Evolutionary conservation across 2,329 filamentous ascomycete species (phyloP).

Genomic region (Teratosphaeria destructans): DNA sequence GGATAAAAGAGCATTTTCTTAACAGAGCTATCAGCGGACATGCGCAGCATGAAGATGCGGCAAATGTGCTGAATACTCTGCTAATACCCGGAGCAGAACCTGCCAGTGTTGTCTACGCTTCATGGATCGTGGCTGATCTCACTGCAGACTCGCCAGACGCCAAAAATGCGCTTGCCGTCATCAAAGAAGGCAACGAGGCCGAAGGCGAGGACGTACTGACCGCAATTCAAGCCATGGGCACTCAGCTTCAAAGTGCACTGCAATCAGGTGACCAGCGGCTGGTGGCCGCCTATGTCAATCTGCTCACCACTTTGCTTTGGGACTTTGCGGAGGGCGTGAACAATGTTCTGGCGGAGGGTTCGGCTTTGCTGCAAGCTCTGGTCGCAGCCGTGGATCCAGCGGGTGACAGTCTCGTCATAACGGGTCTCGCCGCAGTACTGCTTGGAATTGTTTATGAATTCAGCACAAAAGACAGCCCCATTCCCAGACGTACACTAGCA

Average conservation of each 20-base stretch:
- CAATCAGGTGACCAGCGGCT: conserved; percentile 63
- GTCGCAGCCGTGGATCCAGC: conserved; percentile 41
- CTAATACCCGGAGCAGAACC: conserved; percentile 65
- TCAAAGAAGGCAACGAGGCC: conserved; percentile 80
- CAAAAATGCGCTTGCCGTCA: conserved; percentile 67
- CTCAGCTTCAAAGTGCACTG: conserved; percentile 73
- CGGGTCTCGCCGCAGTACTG: conserved; percentile 70
- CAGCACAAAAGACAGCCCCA: conserved; percentile 90
- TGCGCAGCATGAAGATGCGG: conserved; percentile 66
- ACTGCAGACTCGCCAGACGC: conserved; percentile 69
- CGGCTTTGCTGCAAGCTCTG: conserved; percentile 59
- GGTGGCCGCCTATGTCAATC: conserved; percentile 76
- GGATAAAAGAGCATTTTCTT: conserved; percentile 77
- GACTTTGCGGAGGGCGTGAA: conserved; percentile 87
- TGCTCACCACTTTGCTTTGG: conserved; percentile 81
- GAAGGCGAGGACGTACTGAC: conserved; percentile 92
- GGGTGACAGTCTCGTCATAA: conserved; percentile 7
- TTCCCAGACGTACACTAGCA: conserved; percentile 71
- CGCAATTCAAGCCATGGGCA: conserved; percentile 77
- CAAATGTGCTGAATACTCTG: conserved; percentile 75
- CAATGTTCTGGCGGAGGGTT: conserved; percentile 84
- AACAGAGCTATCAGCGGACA: conserved; percentile 63
- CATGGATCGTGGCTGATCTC: conserved; percentile 76
- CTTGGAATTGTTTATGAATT: conserved; percentile 91
- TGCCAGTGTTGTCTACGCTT: conserved; percentile 83